These are phyloP conservation scores for Podaxis mareebaensis DNA, from an alignment of 768 basidiomycete species.

Conservation along the genomic window DNA sequence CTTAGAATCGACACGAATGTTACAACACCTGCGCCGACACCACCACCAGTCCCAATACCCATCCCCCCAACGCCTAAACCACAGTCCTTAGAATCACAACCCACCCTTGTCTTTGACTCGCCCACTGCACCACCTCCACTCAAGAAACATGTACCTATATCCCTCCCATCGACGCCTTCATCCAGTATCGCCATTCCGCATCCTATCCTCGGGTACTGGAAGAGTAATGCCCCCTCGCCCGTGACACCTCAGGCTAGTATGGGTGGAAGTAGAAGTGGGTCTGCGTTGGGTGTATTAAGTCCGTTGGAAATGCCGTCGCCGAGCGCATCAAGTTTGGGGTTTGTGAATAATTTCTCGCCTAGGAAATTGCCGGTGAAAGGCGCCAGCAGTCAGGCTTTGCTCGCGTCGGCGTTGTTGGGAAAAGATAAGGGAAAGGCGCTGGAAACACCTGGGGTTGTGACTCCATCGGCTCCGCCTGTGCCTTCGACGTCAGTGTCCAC, in stretches of 20 bases:
- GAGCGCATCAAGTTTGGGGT: slow-evolving; percentile 23
- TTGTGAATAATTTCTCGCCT: slow-evolving; percentile 28
- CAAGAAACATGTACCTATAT: slow-evolving; percentile 41
- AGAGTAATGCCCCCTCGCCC: slow-evolving; percentile 25
- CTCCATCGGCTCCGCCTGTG: slow-evolving; percentile 29
- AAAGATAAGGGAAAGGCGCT: slow-evolving; percentile 32
- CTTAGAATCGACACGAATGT: slow-evolving; percentile 36
- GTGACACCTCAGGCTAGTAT: slow-evolving; percentile 10
- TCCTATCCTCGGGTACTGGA: slow-evolving; percentile 33
- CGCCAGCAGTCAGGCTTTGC: slow-evolving; percentile 18
- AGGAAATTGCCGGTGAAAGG: slow-evolving; percentile 21
- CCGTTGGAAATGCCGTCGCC: slow-evolving; percentile 42
- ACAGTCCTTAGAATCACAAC: background rate
- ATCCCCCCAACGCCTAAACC: slow-evolving; percentile 17
- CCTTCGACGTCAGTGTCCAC: background rate
- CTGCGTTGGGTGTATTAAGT: slow-evolving; percentile 37
- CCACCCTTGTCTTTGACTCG: slow-evolving; percentile 19
- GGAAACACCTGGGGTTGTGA: slow-evolving; percentile 28
- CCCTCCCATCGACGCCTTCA: slow-evolving; percentile 48
- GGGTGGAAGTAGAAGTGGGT: background rate
- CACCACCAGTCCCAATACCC: slow-evolving; percentile 21
- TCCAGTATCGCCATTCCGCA: slow-evolving; percentile 29
- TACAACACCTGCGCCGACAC: slow-evolving; percentile 1
- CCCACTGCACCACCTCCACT: slow-evolving; percentile 41
- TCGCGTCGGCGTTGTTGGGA: slow-evolving; percentile 7